phyloP scores from a whole-genome alignment of 2,329 filamentous ascomycete species.

The Microdochium paspali region DNA sequence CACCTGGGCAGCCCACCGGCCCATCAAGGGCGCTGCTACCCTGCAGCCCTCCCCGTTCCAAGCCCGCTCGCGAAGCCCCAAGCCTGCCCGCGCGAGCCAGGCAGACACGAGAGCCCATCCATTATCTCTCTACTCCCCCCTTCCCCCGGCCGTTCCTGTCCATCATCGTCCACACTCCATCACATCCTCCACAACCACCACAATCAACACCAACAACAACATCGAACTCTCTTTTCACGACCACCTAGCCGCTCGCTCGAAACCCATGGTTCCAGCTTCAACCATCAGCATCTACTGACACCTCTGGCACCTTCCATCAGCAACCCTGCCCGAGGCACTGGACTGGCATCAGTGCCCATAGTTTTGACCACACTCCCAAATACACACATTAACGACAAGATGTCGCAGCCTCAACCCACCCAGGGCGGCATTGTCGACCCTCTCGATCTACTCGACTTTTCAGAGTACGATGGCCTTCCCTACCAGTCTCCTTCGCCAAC shows the following conservation, averaged over 20 bases:
- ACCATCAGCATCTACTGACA: not conserved
- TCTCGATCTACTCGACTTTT: conserved; percentile 51
- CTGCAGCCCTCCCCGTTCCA: not conserved
- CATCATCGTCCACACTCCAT: not conserved
- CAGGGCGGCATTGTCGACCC: conserved; percentile 29
- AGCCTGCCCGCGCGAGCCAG: not conserved
- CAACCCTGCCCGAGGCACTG: not conserved
- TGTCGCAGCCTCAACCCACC: not conserved
- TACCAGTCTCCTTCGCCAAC: conserved; percentile 55
- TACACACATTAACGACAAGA: not conserved
- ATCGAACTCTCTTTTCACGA: not conserved
- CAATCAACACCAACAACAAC: not conserved
- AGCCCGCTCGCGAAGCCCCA: not conserved
- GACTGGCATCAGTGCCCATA: not conserved
- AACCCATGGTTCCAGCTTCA: not conserved
- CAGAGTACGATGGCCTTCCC: conserved; percentile 51
- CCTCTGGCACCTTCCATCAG: not conserved
- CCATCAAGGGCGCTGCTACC: too few relatives aligned
- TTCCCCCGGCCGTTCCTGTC: not conserved
- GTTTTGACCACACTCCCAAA: too few relatives aligned
- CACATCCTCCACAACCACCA: too few relatives aligned
- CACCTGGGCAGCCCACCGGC: too few relatives aligned
- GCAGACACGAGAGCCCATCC: not conserved
- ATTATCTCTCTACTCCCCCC: not conserved
- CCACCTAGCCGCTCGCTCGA: not conserved